phyloP scores from a whole-genome alignment of 352 stramenopile species.

The Pythium angustatum region DNA sequence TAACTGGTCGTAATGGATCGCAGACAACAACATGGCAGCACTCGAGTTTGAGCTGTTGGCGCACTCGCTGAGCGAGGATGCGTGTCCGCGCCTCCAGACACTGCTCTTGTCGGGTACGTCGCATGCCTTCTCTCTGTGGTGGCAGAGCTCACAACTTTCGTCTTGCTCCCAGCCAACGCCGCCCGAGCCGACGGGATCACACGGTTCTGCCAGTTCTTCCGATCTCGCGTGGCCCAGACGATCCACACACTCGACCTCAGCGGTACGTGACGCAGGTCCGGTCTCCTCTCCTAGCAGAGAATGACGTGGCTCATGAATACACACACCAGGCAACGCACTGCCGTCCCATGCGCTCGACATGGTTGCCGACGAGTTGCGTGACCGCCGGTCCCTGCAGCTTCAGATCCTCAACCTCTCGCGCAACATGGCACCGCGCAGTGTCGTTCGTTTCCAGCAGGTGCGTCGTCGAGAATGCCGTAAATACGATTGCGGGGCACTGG shows the following conservation, averaged over 20 bases:
- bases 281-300: no score
- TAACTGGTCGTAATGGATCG: not conserved
- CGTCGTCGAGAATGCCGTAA: not conserved
- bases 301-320: no score
- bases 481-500: no score
- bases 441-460: conserved; percentile 53
- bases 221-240: conserved; percentile 28
- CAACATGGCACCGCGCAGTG: conserved; percentile 42
- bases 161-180: conserved; percentile 37
- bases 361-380: conserved; percentile 45
- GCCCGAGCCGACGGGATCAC: conserved; percentile 43
- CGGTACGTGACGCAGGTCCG: conserved; percentile 28
- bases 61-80: conserved; percentile 5
- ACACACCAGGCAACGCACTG: conserved; percentile 50
- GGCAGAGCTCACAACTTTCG: no score
- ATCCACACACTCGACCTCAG: conserved; percentile 54
- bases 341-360: conserved; percentile 36
- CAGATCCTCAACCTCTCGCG: conserved; percentile 55
- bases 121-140: not conserved
- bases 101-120: conserved; percentile 17
- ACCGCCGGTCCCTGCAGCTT: conserved; percentile 42
- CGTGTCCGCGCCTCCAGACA: conserved; percentile 15
- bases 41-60: conserved; percentile 23
- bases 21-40: conserved; percentile 18
- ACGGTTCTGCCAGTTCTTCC: conserved; percentile 45